Base-by-base conservation (phyloP, 805 yeast genomes). In the Yarrowia porcina region DNA sequence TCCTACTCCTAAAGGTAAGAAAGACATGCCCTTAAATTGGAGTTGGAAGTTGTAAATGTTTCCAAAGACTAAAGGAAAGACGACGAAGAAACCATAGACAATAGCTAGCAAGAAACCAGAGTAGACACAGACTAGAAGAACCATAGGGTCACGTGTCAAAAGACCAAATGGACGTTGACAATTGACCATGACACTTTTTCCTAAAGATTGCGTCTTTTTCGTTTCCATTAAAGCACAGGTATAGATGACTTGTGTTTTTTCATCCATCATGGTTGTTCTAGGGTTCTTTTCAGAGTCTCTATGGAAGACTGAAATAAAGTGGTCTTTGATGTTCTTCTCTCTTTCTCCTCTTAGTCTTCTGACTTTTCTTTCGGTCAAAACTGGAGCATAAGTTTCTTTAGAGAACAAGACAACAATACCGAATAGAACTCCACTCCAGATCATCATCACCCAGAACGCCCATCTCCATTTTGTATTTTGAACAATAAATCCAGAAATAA, bases 381-480 rank as follows among this genome's bases (percentile, higher is more conserved):
- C 90, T 9, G 97, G 96, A 3, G 94, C 89, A 74, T 86, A 84
- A 0, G 89, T 90, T 74, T 90, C 97, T 5, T 81, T 87, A 63
- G 77, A 82, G 66, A 77, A 65, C 5, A 70, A 73, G n/a, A 76
- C 81, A 5, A 85, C 77, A 69, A 75, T 76, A 64, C 73, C 72
- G 64, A 84, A 76, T 65, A 84, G 74, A 1, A 81, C 79, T 4
- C 85, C 89, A 64, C 86, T 80, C 69, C 85, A 83, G 18, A 88
- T 83, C 27, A 86, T 71, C 82, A 81, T 68, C 86, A 88, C 18
- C 85, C 82, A 94, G 94, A 89, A 70, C 86, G 79, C 83, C 87
- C 85, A n/a, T 44, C 50, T 27, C 50, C 50, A 44, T 12, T 44
- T 44, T 11, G 50, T 44, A 35, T 44, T 27, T 12, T 44, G 50